Conservation (phyloP, 1,284 basidiomycete species). For the Fistulinella staudtii region DNA sequence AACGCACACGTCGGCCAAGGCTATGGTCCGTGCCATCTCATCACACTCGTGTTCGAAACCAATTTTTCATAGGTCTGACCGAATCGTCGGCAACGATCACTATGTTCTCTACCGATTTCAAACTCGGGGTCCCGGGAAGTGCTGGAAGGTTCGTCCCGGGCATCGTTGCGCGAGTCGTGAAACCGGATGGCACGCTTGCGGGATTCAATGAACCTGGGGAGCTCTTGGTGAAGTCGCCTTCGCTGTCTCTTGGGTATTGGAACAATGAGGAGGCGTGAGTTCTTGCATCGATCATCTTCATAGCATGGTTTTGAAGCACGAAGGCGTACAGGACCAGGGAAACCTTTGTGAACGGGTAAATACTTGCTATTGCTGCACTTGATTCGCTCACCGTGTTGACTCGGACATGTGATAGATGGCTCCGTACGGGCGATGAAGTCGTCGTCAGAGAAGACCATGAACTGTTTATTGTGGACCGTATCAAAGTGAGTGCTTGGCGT, state of each 20-base stretch:
- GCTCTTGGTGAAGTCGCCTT: slow-evolving; percentile 52
- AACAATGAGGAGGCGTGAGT: slow-evolving; percentile 63
- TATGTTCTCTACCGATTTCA: slow-evolving; percentile 45
- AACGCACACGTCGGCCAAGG: slow-evolving; percentile 60
- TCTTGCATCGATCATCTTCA: neutral
- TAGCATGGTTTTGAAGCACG: neutral
- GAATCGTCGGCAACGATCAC: slow-evolving; percentile 53
- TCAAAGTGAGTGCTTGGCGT: slow-evolving; percentile 52
- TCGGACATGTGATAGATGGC: slow-evolving; percentile 47
- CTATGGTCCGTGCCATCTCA: slow-evolving; percentile 43
- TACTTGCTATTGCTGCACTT: neutral
- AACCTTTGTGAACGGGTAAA: slow-evolving; percentile 50
- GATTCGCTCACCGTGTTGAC: slow-evolving; percentile 20
- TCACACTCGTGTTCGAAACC: neutral
- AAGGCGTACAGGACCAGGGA: slow-evolving; percentile 43
- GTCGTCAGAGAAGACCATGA: slow-evolving; percentile 53
- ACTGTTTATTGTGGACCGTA: slow-evolving; percentile 61
- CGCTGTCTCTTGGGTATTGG: slow-evolving; percentile 54
- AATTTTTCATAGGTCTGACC: slow-evolving; percentile 37
- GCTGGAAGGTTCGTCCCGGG: slow-evolving; percentile 55
- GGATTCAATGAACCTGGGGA: slow-evolving; percentile 61
- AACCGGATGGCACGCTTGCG: slow-evolving; percentile 55
- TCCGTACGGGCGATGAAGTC: slow-evolving; percentile 68
- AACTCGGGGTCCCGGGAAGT: slow-evolving; percentile 53
- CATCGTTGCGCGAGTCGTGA: slow-evolving; percentile 49